phyloP scores from a whole-genome alignment of 75 land plant genomes.

The Cunninghamia lanceolata region DNA sequence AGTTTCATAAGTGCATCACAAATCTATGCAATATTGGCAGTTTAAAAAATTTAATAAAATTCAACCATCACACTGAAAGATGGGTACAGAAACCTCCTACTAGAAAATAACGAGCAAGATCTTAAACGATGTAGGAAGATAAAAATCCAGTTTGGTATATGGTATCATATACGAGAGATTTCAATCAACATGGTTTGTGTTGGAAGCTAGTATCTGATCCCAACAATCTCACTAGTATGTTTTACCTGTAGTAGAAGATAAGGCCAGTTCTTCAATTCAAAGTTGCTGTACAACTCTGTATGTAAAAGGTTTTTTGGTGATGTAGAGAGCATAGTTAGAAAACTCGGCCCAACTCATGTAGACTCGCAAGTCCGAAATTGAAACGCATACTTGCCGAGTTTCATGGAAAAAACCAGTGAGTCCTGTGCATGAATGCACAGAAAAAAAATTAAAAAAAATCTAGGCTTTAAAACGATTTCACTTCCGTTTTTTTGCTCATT shows the following conservation, averaged over 20 bases:
- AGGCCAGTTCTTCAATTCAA: background rate
- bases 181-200: background rate
- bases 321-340: background rate
- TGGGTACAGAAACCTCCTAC: background rate
- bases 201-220: background rate
- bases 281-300: background rate
- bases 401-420: no score
- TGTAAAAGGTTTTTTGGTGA: background rate
- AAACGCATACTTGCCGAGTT: no score
- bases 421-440: no score
- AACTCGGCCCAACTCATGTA: no score
- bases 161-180: background rate
- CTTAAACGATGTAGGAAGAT: background rate
- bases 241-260: background rate
- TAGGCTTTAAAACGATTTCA: no score
- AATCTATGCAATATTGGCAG: background rate
- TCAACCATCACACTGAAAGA: background rate
- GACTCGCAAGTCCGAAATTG: no score
- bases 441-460: no score
- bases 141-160: background rate
- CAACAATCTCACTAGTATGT: background rate
- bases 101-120: background rate
- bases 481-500: no score
- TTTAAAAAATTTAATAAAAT: background rate
- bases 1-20: background rate